These are phyloP conservation scores for Rhipidocladum racemiflorum DNA, from an alignment of 176 grass and related monocot genomes.

Conservation along the genomic window DNA sequence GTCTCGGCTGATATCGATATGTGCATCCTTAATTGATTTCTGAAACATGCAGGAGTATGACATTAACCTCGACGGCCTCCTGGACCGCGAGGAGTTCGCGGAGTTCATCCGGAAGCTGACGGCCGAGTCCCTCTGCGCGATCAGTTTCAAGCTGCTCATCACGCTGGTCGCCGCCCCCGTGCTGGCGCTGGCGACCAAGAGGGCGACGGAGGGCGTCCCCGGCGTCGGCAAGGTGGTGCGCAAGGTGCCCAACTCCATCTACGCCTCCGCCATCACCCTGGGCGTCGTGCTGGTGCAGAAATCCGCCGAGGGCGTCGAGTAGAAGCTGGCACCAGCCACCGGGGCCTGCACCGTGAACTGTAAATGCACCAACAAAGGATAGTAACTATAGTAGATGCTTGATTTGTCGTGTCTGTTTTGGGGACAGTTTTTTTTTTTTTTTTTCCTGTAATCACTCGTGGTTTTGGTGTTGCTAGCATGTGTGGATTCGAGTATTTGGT, in stretches of 20 bases:
- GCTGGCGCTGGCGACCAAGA: constrained; percentile 77
- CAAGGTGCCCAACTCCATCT: constrained; percentile 69
- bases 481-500: neutral
- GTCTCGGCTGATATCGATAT: neutral
- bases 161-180: constrained; percentile 61
- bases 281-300: constrained; percentile 71
- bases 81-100: constrained; percentile 87
- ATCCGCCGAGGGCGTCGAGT: constrained; percentile 57
- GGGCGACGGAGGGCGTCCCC: constrained; percentile 82
- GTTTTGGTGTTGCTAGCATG: neutral
- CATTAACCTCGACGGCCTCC: constrained; percentile 66
- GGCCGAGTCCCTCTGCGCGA: constrained; percentile 54
- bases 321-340: neutral
- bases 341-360: neutral
- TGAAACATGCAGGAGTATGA: constrained; percentile 60
- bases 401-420: neutral
- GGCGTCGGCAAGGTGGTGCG: constrained; percentile 74
- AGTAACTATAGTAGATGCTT: neutral
- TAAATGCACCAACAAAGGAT: neutral
- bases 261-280: constrained; percentile 70
- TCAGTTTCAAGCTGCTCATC: constrained; percentile 75
- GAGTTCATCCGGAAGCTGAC: constrained; percentile 90
- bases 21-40: neutral
- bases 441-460: neutral
- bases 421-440: neutral